Evolutionary conservation across 1,284 basidiomycete genomes (phyloP), one percentile per base, ranked within the genome.

Genomic region (Ganoderma resinaceum): DNA sequence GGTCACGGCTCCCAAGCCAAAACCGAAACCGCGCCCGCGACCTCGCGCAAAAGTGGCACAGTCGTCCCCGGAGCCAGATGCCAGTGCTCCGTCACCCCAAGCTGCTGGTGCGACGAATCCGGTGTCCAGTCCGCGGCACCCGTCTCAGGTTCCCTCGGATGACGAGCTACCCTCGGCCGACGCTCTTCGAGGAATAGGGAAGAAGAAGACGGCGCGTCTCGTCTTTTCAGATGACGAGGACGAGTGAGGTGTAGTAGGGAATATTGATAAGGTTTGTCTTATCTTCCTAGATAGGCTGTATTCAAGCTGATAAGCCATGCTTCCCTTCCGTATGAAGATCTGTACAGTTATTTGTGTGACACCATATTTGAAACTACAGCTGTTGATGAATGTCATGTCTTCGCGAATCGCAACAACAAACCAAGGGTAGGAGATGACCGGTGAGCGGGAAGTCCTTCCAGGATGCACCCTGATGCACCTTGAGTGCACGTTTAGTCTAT

Each of bases 1-100:
- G 4, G 66, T 33, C 7, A 67, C 60, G 26, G 20, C 18, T n/a
- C 4, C 46, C 57, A 62, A 40, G 5, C 58, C 74, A 7, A 74
- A 75, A 57, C 61, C 72, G 18, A 73, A 65, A 55, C 73, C 79
- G 14, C 70, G 67, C 16, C 76, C 76, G 20, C 73, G 74, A 0
- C 75, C 77, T 20, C 67, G 67, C 1, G 61, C 61, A 0, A 68
- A 35, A 49, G 42, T 59, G 6, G 55, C 67, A 11, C 49, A 46
- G 20, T 46, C 59, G 33, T 46, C 65, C 35, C 46, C 60, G 4
- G 29, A 35, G 18, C 49, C 29, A 7, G 67, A 40, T 23, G 6
- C 35, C 35, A 35, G 35, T 35, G 46, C 43, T 3, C 26, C 63
- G 35, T 43, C 65, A 0, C 62, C 35, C 0, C 43, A 29, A 5